These are phyloP conservation scores for Brassica carinata DNA, from an alignment of 345 rosid species.

Conservation along the genomic window DNA sequence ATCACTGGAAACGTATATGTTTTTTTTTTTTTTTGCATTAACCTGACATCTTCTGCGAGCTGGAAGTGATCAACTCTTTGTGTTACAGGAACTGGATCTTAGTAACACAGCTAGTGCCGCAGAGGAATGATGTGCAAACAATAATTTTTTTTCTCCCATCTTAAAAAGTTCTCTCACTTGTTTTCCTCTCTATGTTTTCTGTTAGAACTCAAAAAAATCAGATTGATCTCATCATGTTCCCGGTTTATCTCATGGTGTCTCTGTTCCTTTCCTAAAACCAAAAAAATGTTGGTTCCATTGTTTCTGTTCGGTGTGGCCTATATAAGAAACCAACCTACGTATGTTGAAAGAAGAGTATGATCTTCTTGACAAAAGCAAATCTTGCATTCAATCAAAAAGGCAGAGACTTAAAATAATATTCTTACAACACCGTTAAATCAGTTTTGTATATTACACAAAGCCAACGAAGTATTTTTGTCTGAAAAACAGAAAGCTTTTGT, in stretches of 20 bases:
- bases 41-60: background rate
- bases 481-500: background rate
- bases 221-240: slow-evolving; percentile 6
- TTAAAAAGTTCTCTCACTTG: background rate
- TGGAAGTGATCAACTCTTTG: background rate
- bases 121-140: slow-evolving; percentile 33
- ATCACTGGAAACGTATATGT: slow-evolving; percentile 64
- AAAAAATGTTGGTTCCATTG: slow-evolving; percentile 17
- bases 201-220: background rate
- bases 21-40: too few species aligned
- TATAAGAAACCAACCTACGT: background rate
- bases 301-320: slow-evolving; percentile 1
- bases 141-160: background rate
- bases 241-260: background rate
- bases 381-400: background rate
- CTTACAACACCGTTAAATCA: slow-evolving; percentile 2
- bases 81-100: slow-evolving; percentile 69
- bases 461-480: background rate
- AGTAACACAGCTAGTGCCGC: slow-evolving; percentile 77
- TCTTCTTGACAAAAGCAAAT: background rate
- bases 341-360: background rate
- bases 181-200: slow-evolving; percentile 1
- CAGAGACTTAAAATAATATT: background rate
- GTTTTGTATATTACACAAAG: background rate
- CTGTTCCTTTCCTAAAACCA: background rate